Base-by-base conservation (phyloP, 345 rosid species). In the Sisymbrium irio region DNA sequence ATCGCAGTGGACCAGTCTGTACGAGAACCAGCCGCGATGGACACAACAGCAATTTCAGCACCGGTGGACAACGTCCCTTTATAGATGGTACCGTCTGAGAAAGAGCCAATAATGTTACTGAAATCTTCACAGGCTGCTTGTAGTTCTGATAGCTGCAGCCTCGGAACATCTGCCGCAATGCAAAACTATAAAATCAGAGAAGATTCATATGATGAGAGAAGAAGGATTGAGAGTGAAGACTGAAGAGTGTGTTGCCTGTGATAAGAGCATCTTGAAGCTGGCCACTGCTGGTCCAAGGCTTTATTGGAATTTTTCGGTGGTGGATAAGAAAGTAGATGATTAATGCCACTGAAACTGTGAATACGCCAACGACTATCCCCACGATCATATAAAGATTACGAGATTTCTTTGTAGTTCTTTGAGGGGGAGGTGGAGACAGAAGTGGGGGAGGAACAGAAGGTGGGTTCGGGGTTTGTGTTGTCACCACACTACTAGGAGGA, bases 41-140 rank as follows among this genome's bases (percentile, higher is more conserved):
- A 85, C 28, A 87, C 81, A 77, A 92, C 98, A 4, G 95, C 96
- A 22, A 96, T 85, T 80, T 96, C 99, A 73, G 84, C 90, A 20
- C 97, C 98, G 64, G 89, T 96, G 1, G 99, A 88, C 13, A 92
- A 74, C 62, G 98, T 96, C 4, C 99, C 99, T 73, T 96, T 96
- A 53, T 92, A 96, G 15, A 89, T 82, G 3, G 82, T 83, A 17
- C 94, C 91, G 45, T 83, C 86, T 7, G 90, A 79, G 63, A 86
- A 87, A 45, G 86, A 67, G 30, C 91, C 99, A 27, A 95, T 90
- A 73, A 95, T 85, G 72, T 95, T 95, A 63, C 98, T 95, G 73
- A 95, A 95, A 78, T 92, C 99, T 80, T 95, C 99, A 55, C 99
- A 92, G 18, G 97, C 99, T 46, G 88, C 91, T 81, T 83, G 88